phyloP scores from a whole-genome alignment of 495 filamentous ascomycete species.

The Evernia prunastri region DNA sequence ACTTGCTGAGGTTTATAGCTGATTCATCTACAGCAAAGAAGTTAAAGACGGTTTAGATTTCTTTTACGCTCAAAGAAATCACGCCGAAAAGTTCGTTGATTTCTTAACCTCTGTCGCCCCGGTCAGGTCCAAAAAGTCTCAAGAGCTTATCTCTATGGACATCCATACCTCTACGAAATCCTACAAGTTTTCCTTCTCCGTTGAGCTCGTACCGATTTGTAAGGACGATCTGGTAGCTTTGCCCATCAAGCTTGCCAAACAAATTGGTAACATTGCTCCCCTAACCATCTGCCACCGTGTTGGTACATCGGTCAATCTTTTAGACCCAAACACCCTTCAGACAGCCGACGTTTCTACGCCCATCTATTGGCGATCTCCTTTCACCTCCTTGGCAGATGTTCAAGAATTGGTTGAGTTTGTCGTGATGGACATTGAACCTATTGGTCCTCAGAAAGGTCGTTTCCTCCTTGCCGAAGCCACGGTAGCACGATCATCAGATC shows the following conservation, averaged over 20 bases:
- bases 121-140: constrained; percentile 71
- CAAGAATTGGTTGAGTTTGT: constrained; percentile 86
- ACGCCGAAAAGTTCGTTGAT: constrained; percentile 87
- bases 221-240: constrained; percentile 93
- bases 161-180: constrained; percentile 81
- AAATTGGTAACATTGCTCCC: constrained; percentile 78
- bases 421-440: constrained; percentile 85
- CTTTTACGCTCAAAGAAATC: constrained; percentile 80
- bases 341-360: constrained; percentile 73
- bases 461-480: constrained; percentile 80
- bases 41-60: constrained; percentile 92
- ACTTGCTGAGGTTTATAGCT: neutral
- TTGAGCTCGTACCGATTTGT: constrained; percentile 85
- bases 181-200: constrained; percentile 87
- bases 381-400: constrained; percentile 74
- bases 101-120: constrained; percentile 81
- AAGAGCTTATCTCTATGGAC: constrained; percentile 89
- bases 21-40: constrained; percentile 50
- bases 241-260: constrained; percentile 80
- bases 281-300: constrained; percentile 80
- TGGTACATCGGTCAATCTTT: constrained; percentile 78
- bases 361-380: constrained; percentile 84
- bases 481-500: constrained; percentile 78
- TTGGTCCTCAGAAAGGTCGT: constrained; percentile 67
- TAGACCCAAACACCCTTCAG: constrained; percentile 88